Conservation (phyloP, 352 stramenopile genomes). For the Phytopythium oedochilum region DNA sequence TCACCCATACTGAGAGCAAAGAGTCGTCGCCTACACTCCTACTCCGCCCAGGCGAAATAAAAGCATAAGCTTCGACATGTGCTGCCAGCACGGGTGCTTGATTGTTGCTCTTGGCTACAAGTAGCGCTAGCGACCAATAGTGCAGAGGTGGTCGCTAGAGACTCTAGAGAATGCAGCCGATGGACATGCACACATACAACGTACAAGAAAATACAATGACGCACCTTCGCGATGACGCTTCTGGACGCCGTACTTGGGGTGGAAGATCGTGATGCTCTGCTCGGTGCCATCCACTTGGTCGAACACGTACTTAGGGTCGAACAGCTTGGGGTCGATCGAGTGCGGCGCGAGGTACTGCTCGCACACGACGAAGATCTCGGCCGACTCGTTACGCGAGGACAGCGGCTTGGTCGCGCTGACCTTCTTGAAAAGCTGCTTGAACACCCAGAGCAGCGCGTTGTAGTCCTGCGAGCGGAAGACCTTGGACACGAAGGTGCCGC, state of each 20-base stretch:
- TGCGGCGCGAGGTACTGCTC: conserved; percentile 93
- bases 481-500: conserved; percentile 94
- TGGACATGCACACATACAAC: conserved; percentile 22
- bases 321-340: conserved; percentile 97
- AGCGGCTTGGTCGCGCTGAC: conserved; percentile 98
- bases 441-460: conserved; percentile 97
- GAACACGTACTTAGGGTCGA: conserved; percentile 98
- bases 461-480: conserved; percentile 99
- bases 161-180: conserved; percentile 90
- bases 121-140: conserved; percentile 83
- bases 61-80: conserved; percentile 23
- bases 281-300: conserved; percentile 88
- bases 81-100: conserved; percentile 63
- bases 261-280: conserved; percentile 95
- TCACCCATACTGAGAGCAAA: conserved; percentile 60
- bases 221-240: conserved; percentile 92
- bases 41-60: conserved; percentile 11
- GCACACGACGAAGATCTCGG: conserved; percentile 99
- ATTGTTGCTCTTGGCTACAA: conserved; percentile 89
- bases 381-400: conserved; percentile 96
- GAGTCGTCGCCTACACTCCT: conserved; percentile 11
- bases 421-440: conserved; percentile 98
- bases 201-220: background rate
- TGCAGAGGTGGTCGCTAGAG: conserved; percentile 62
- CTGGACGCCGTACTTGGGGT: conserved; percentile 96